Evolutionary conservation across 139 green algal species (phyloP).

Genomic region (Gonium pectorale): DNA sequence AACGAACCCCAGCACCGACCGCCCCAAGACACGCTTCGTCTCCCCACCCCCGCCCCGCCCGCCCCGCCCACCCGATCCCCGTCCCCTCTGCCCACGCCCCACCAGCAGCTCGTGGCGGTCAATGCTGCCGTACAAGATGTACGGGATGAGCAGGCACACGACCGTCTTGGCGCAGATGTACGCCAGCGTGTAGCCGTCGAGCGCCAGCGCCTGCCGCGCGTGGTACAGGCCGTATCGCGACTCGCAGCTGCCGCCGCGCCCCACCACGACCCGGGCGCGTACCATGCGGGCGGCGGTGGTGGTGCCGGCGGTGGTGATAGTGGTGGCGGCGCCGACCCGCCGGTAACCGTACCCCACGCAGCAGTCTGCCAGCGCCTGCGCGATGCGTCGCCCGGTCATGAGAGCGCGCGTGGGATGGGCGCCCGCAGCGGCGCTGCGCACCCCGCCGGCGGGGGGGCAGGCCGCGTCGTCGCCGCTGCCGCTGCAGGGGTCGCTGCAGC

Average conservation of each 20-base stretch:
- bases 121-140: not conserved
- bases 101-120: slow-evolving; percentile 29
- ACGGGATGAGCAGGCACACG: slow-evolving; percentile 10
- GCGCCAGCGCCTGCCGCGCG: slow-evolving; percentile 33
- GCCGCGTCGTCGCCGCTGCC: no score
- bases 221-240: slow-evolving; percentile 26
- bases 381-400: not conserved
- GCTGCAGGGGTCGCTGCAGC: no score
- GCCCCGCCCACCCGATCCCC: no score
- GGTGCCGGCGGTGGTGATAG: not conserved
- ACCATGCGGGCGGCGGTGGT: not conserved
- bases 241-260: not conserved
- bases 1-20: no score
- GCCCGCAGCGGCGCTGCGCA: not conserved
- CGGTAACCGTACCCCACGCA: slow-evolving; percentile 36
- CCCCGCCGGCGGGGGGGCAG: not conserved
- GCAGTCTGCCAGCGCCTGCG: slow-evolving; percentile 6
- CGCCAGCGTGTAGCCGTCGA: slow-evolving; percentile 32
- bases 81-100: no score
- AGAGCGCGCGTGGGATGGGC: not conserved
- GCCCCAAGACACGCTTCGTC: no score
- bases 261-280: not conserved
- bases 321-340: no score
- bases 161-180: slow-evolving; percentile 31
- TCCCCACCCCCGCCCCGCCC: no score